Base-by-base conservation (phyloP, 129 eudicot species). In the Flaveria linearis region DNA sequence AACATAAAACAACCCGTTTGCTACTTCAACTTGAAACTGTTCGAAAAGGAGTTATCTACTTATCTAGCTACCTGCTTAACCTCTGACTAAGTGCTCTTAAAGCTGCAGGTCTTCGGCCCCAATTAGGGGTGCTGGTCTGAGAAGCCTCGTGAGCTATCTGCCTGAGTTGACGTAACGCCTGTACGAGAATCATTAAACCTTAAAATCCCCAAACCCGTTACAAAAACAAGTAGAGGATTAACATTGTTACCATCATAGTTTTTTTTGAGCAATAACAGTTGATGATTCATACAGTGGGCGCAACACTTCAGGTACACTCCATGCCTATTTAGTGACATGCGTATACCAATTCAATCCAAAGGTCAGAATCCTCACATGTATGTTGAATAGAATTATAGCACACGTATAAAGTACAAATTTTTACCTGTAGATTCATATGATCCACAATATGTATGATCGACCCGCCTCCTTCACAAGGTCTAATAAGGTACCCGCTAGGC, bases 381-480 rank as follows among this genome's bases (percentile, higher is more conserved):
- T 60, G 18, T 25, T 62, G 0, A 5, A 79, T 10, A 22, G 14
- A 39, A 46, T 56, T 7, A 73, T 42, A 30, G n/a, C 39, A 50
- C 18, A 2, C 12, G 4, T 30, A 49, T 18, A 18, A 45, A 70
- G 30, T 26, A 25, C 3, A 1, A 14, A 56, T 43, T 10, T 51
- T 50, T 71, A 93, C 98, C 97, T 94, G 97, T 74, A 94, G 85
- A 76, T 94, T 86, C 93, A 94, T 81, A 82, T 94, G 99, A 78
- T 94, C 99, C 9, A 94, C 99, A 73, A 94, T 87, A 83, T 94
- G 97, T 56, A 94, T 89, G 50, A 94, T 87, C 0, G 99, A 94
- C 71, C 99, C 99, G 17, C 99, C 97, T 23, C 99, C 99, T 61
- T 94, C 97, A 82, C 97, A 94, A 71, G 99, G 99, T 80, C 99